These are phyloP conservation scores for Roridomyces roridus DNA, from an alignment of 768 basidiomycete species.

Conservation along the genomic window DNA sequence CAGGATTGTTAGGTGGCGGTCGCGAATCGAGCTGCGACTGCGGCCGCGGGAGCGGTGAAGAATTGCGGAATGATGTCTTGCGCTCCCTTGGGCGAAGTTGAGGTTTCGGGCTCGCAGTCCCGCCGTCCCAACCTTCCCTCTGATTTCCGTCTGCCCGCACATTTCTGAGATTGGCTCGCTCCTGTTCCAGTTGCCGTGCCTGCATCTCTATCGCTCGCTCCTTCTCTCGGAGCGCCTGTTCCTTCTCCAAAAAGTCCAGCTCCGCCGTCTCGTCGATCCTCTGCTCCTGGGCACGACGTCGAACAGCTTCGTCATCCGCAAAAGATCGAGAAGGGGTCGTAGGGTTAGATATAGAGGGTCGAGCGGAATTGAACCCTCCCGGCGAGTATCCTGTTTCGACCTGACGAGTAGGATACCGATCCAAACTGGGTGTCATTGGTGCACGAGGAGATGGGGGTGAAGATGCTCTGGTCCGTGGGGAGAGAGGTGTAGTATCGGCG, in stretches of 20 bases:
- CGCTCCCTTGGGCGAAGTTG: slow-evolving; percentile 24
- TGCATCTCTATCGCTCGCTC: slow-evolving; percentile 62
- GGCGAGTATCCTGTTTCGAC: slow-evolving; percentile 13
- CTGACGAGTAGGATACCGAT: slow-evolving; percentile 28
- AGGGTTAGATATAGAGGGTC: slow-evolving; percentile 19
- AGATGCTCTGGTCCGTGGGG: slow-evolving; percentile 42
- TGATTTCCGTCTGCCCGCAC: slow-evolving; percentile 36
- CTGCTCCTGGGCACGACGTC: slow-evolving; percentile 36
- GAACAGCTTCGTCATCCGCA: slow-evolving; percentile 34
- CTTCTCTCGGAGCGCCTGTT: slow-evolving; percentile 55
- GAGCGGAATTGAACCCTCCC: slow-evolving; percentile 14
- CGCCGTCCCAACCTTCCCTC: slow-evolving; percentile 24
- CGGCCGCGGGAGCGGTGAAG: slow-evolving; percentile 33
- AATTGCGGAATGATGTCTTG: slow-evolving; percentile 22
- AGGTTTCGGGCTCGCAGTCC: slow-evolving; percentile 13
- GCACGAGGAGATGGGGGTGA: slow-evolving; percentile 41
- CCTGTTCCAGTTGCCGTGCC: slow-evolving; percentile 62
- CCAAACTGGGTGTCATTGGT: slow-evolving; percentile 21
- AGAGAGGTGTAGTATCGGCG: slow-evolving; percentile 42
- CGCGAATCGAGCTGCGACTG: slow-evolving; percentile 25
- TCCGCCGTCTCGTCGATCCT: slow-evolving; percentile 56
- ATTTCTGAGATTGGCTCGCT: slow-evolving; percentile 50
- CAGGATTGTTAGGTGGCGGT: slow-evolving; percentile 5
- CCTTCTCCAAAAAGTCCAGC: slow-evolving; percentile 60
- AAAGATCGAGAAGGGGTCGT: slow-evolving; percentile 14